Conservation (phyloP, 176 grass and related monocot genomes). For the Carex parvula region DNA sequence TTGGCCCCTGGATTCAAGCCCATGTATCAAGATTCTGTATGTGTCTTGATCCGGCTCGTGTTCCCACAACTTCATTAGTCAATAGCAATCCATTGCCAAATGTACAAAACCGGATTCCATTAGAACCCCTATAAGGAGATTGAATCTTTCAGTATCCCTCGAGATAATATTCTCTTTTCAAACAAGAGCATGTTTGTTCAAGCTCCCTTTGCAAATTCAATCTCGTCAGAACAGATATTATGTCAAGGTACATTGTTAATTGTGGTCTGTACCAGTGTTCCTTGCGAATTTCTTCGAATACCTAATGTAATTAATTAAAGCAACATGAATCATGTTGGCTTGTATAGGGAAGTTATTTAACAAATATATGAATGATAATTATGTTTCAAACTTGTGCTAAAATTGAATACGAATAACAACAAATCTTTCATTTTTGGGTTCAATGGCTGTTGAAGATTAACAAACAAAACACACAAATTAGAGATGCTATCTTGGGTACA, state of each 20-base stretch:
- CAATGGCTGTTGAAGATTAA: too few relatives aligned
- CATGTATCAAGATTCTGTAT: slow-evolving; percentile 52
- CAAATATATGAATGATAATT: too few relatives aligned
- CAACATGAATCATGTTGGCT: neutral
- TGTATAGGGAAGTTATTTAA: neutral
- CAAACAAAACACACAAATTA: too few relatives aligned
- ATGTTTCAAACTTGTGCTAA: too few relatives aligned
- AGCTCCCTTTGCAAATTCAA: slow-evolving; percentile 44
- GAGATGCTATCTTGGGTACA: too few relatives aligned
- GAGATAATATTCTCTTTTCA: slow-evolving; percentile 56
- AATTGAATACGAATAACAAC: too few relatives aligned
- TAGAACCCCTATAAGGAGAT: slow-evolving; percentile 51
- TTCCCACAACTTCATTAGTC: slow-evolving; percentile 76
- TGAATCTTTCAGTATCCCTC: slow-evolving; percentile 66
- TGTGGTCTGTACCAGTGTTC: slow-evolving; percentile 80
- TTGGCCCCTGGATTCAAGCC: slow-evolving; percentile 54
- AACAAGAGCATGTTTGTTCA: slow-evolving; percentile 48
- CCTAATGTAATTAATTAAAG: slow-evolving; percentile 32
- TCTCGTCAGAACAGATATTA: slow-evolving; percentile 59
- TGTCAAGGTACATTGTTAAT: slow-evolving; percentile 54
- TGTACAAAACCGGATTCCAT: slow-evolving; percentile 51
- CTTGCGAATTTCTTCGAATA: slow-evolving; percentile 79
- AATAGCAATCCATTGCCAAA: slow-evolving; percentile 60
- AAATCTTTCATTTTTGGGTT: too few relatives aligned
- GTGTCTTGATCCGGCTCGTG: slow-evolving; percentile 62